Evolutionary conservation across 495 filamentous ascomycete genomes (phyloP).

Genomic region (Rostrohypoxylon terebratum): DNA sequence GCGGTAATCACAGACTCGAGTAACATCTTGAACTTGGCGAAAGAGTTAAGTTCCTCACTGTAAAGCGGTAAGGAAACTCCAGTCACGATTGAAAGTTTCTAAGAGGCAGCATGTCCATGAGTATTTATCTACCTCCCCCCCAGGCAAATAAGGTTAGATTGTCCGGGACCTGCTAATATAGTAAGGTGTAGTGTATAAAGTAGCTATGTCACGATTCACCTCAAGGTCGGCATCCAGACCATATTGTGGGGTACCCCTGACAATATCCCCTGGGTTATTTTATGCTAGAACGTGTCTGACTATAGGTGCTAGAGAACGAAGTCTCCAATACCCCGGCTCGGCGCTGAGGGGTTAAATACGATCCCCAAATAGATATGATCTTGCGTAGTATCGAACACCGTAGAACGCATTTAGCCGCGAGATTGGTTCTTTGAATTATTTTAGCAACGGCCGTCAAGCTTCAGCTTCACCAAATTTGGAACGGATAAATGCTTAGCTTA

Average conservation of each 20-base stretch:
- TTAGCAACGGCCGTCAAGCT: constrained; percentile 8
- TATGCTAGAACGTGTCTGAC: constrained; percentile 21
- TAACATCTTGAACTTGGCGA: constrained; percentile 43
- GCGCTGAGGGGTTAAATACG: constrained; percentile 38
- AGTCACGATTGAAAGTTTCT: background rate
- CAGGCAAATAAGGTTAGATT: constrained; percentile 14
- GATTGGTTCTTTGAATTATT: constrained; percentile 16
- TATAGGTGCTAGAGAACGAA: constrained; percentile 10
- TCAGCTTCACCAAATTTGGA: constrained; percentile 26
- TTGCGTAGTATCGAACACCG: constrained; percentile 10
- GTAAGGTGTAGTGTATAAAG: constrained; percentile 21
- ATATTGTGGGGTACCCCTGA: constrained; percentile 17
- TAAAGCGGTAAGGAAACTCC: background rate
- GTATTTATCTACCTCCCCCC: constrained; percentile 12
- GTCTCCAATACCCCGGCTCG: constrained; percentile 42
- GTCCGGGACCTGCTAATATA: constrained; percentile 33
- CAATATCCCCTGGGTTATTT: constrained; percentile 1
- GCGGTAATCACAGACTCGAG: constrained; percentile 43
- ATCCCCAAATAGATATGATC: constrained; percentile 15
- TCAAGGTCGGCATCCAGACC: constrained; percentile 34
- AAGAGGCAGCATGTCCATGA: background rate
- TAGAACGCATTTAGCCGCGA: constrained; percentile 40
- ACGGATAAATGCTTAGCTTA: constrained; percentile 34
- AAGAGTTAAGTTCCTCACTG: background rate
- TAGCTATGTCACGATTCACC: constrained; percentile 24